Evolutionary conservation across 2,329 filamentous ascomycete species (phyloP).

Genomic region (Colletotrichum caudatum): DNA sequence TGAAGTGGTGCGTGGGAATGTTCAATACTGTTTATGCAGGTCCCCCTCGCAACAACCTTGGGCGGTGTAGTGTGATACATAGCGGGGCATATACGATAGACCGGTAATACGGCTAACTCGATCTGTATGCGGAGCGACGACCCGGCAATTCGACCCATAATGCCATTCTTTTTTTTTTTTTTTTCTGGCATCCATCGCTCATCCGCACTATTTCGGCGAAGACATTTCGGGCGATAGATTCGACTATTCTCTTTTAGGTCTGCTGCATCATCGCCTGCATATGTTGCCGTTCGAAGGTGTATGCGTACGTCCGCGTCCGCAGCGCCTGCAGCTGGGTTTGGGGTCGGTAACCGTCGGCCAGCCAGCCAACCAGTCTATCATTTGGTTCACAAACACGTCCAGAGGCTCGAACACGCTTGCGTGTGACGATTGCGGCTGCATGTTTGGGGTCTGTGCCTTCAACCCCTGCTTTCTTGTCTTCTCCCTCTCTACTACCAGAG

Average conservation of each 20-base stretch:
- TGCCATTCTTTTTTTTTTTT: background rate
- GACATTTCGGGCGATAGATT: constrained; percentile 29
- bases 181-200: background rate
- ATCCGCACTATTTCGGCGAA: constrained; percentile 1
- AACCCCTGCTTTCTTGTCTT: constrained; percentile 8
- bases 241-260: constrained; percentile 30
- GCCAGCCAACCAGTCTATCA: background rate
- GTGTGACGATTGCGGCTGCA: background rate
- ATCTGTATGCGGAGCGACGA: background rate
- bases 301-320: background rate
- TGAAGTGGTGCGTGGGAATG: too few species aligned
- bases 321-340: background rate
- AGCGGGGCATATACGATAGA: constrained; percentile 2
- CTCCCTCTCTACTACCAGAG: too few species aligned
- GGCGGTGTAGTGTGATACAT: constrained; percentile 1
- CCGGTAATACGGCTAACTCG: background rate
- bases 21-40: background rate
- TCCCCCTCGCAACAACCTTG: background rate
- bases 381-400: background rate
- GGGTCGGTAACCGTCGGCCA: background rate
- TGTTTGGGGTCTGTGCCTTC: background rate
- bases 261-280: constrained; percentile 6
- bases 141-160: background rate
- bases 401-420: background rate
- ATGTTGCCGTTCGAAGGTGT: constrained; percentile 11